Base-by-base conservation (phyloP, 768 basidiomycete species). In the Pholiota molesta region DNA sequence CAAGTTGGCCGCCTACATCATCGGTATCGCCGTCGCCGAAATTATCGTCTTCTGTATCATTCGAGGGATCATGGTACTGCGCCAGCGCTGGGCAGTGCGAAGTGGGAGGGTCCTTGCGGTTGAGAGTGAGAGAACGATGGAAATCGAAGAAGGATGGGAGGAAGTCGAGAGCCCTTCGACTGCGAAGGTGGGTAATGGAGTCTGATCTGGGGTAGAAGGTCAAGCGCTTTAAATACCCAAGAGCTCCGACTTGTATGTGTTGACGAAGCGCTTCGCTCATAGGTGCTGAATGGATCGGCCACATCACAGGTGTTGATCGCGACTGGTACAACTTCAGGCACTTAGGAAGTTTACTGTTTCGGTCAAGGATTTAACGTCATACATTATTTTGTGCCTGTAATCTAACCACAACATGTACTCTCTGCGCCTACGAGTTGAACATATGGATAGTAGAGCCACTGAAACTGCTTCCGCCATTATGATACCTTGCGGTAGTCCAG, bases 1-100 rank as follows among this genome's bases (percentile, higher is more conserved):
- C 5, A 66, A 78, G 35, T 75, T 91, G 49, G 87, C 86, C 0
- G 86, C 71, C 0, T 91, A 90, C 69, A 85, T 91, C 66, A 21
- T 87, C 40, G 88, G 86, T 3, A 87, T 91, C 60, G 78, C 72
- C 2, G 67, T 79, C 5, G 88, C 78, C 0, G 83, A 83, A 37
- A 71, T 72, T 45, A 57, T 90, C 59, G 67, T 88, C 7, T 91
- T 91, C 66, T 39, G 67, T 13, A 17, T 86, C 61, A 81, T 83
- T 6, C 80, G 81, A 26, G 78, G 73, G 2, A 16, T 80, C 17
- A 76, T 78, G 16, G 51, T 75, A 9, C 60, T 83, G 2, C 80
- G 86, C 59, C 58, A 71, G 31, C 62, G 66, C 11, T 71, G 66
- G 66, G 68, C 68, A 0, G 60, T 62, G n/a, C 66, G 63, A 28